Conservation (phyloP, 768 basidiomycete species). For the Jaapia argillacea region DNA sequence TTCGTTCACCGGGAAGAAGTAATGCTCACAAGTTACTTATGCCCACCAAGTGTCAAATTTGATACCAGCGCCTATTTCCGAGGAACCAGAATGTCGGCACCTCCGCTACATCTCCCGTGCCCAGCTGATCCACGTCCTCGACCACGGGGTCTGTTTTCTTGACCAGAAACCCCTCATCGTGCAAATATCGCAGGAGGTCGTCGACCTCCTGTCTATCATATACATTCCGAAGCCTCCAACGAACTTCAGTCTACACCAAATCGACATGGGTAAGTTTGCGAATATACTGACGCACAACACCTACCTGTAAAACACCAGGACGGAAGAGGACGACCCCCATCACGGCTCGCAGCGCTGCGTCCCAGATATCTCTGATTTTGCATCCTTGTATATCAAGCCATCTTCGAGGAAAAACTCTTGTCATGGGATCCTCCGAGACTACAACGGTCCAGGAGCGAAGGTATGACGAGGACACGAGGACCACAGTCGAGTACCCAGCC, state of each 20-base stretch:
- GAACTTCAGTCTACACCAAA: constrained; percentile 45
- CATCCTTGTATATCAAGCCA: constrained; percentile 69
- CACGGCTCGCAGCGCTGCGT: constrained; percentile 60
- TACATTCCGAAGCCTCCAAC: constrained; percentile 59
- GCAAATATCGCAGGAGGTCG: constrained; percentile 48
- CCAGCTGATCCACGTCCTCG: constrained; percentile 14
- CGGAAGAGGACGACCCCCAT: constrained; percentile 55
- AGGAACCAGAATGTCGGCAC: constrained; percentile 46
- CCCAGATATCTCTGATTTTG: constrained; percentile 56
- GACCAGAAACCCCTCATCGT: constrained; percentile 39
- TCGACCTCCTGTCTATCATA: constrained; percentile 70
- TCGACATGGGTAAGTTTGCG: background rate
- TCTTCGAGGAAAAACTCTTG: constrained; percentile 52
- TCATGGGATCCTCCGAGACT: constrained; percentile 29
- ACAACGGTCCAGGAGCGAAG: constrained; percentile 46
- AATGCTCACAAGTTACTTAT: too few species aligned
- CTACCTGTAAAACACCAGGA: constrained; percentile 63
- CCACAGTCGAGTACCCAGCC: constrained; percentile 48
- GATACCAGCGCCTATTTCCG: constrained; percentile 55
- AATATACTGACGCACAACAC: background rate
- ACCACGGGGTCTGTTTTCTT: constrained; percentile 15
- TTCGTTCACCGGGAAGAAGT: too few species aligned
- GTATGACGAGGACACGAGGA: constrained; percentile 46
- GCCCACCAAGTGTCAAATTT: too few species aligned
- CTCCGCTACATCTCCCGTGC: constrained; percentile 45